Evolutionary conservation across 176 grass and related monocot species (phyloP).

Genomic region (Rhynchospora pubera): DNA sequence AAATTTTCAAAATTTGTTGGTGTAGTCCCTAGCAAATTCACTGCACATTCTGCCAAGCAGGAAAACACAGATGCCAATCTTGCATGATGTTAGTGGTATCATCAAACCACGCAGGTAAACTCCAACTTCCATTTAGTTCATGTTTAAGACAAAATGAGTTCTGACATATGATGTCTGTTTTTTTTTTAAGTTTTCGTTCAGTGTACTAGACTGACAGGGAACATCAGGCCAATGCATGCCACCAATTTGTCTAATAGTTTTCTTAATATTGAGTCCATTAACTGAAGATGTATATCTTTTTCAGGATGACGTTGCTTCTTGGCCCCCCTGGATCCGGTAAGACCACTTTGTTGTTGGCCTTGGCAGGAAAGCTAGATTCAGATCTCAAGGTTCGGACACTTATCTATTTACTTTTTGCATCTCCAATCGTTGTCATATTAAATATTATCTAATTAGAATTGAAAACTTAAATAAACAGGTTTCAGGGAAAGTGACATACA

Average conservation of each 20-base stretch:
- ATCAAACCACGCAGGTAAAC: conserved; percentile 81
- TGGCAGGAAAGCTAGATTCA: conserved; percentile 70
- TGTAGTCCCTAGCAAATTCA: conserved; percentile 49
- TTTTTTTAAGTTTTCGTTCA: neutral
- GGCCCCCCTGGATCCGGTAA: conserved; percentile 91
- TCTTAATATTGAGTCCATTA: conserved; percentile 13
- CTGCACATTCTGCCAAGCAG: conserved; percentile 60
- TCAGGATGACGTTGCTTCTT: conserved; percentile 86
- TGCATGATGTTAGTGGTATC: conserved; percentile 79
- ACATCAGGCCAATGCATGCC: neutral
- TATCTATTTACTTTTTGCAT: neutral
- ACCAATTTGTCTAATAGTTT: conserved; percentile 4
- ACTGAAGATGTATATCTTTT: conserved; percentile 2
- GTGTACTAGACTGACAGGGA: neutral
- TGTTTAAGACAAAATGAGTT: neutral
- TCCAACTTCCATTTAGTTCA: neutral
- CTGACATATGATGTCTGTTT: conserved; percentile 4
- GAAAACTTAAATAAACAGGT: conserved; percentile 30
- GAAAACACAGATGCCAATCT: conserved; percentile 62
- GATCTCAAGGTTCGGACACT: conserved; percentile 51
- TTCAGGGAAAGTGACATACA: conserved; percentile 70
- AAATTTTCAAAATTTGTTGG: neutral
- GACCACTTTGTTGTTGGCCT: conserved; percentile 75
- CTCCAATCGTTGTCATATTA: neutral
- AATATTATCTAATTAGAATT: neutral